A percentile compares a stretch with the other conserved stretches of the same genome.
Evolutionary conservation across 2,329 filamentous ascomycete species (phyloP).

Genomic region (Fusarium sarcochroum): DNA sequence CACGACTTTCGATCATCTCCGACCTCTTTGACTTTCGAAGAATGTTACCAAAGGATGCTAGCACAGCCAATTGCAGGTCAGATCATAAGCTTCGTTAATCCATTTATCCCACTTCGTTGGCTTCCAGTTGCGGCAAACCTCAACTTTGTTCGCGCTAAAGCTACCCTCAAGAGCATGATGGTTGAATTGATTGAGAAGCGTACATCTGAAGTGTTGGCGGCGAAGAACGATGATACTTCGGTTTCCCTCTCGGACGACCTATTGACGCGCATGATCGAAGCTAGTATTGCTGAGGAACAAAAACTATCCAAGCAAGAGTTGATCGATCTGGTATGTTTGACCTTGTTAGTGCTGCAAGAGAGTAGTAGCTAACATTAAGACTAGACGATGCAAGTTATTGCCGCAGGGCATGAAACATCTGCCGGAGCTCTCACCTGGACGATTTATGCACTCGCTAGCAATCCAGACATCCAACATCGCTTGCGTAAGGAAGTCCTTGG

Average conservation of each 20-base stretch:
- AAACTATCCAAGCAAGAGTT: slow-evolving; percentile 28
- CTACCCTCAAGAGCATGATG: slow-evolving; percentile 24
- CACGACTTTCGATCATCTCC: slow-evolving; percentile 19
- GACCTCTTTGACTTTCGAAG: slow-evolving; percentile 16
- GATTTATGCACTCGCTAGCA: slow-evolving; percentile 16
- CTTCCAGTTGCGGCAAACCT: slow-evolving; percentile 21
- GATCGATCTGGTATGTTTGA: slow-evolving; percentile 23
- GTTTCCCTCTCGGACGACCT: slow-evolving; percentile 18
- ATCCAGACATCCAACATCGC: not conserved
- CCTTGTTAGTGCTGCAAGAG: too few species aligned
- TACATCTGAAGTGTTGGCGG: slow-evolving; percentile 2
- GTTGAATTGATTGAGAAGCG: slow-evolving; percentile 22
- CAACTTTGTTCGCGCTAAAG: slow-evolving; percentile 23
- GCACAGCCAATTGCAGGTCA: slow-evolving; percentile 18
- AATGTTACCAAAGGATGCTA: slow-evolving; percentile 24
- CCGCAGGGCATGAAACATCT: slow-evolving; percentile 33
- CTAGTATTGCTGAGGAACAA: slow-evolving; percentile 12
- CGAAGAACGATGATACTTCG: not conserved
- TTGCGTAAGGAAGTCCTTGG: not conserved
- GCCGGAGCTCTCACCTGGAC: slow-evolving; percentile 17
- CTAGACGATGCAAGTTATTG: slow-evolving; percentile 33
- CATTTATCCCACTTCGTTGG: slow-evolving; percentile 24
- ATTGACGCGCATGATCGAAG: slow-evolving; percentile 33
- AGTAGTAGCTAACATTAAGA: accelerated
- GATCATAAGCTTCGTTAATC: slow-evolving; percentile 29